Percentiles rank a stretch among this genome's conserved stretches.
Conservation (phyloP, 208 protist species). For the Angomonas ambiguus region DNA sequence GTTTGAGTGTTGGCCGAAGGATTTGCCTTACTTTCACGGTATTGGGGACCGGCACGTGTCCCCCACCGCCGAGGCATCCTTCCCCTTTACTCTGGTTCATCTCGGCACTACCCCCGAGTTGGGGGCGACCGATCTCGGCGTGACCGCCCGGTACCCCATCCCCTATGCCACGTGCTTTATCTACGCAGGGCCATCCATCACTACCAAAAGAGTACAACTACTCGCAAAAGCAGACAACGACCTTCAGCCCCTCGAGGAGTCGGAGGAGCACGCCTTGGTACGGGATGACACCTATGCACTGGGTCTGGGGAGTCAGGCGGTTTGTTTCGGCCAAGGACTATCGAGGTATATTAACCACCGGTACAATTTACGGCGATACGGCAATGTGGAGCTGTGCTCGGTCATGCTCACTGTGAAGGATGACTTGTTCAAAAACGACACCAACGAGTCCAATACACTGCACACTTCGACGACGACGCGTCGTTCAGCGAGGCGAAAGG, state of each 20-base stretch:
- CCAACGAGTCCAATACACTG: background rate
- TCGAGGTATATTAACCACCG: conserved; percentile 87
- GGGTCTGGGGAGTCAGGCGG: conserved; percentile 53
- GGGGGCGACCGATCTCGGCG: conserved; percentile 50
- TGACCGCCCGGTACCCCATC: conserved; percentile 48
- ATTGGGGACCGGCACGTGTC: conserved; percentile 59
- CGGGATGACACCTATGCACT: conserved; percentile 80
- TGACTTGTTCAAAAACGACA: conserved; percentile 26
- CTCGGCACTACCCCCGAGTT: conserved; percentile 53
- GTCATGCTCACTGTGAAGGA: conserved; percentile 70
- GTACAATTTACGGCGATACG: conserved; percentile 78
- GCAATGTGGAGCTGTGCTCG: conserved; percentile 82
- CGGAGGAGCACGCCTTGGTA: conserved; percentile 47
- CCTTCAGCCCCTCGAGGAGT: conserved; percentile 4
- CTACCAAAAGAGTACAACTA: conserved; percentile 52
- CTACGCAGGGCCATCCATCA: conserved; percentile 61
- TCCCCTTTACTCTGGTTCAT: conserved; percentile 73
- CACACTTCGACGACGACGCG: background rate
- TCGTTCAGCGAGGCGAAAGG: background rate
- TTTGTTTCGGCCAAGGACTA: conserved; percentile 78
- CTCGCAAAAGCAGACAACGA: conserved; percentile 11
- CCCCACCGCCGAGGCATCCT: conserved; percentile 34
- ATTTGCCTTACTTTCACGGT: conserved; percentile 67
- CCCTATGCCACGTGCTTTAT: conserved; percentile 80
- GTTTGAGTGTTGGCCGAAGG: conserved; percentile 34